A percentile compares a stretch with the other conserved stretches of the same genome.
Conservation (phyloP, 805 yeast species). For the Pichia insulana region DNA sequence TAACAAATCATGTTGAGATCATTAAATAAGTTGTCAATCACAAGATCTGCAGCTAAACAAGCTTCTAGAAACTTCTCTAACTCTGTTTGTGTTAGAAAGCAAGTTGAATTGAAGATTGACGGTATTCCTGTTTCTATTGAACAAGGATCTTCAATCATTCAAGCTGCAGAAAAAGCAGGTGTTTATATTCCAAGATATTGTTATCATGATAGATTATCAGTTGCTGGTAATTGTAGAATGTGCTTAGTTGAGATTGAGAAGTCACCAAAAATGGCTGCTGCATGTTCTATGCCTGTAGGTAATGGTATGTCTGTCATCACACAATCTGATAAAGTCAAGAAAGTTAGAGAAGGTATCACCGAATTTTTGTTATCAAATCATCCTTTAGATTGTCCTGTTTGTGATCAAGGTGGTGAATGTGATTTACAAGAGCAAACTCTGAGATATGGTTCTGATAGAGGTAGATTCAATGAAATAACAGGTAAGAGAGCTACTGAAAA, state of each 20-base stretch:
- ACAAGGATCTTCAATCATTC: slow-evolving; percentile 81
- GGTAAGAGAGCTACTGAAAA: slow-evolving; percentile 89
- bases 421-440: slow-evolving; percentile 82
- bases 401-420: slow-evolving; percentile 94
- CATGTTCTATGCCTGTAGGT: slow-evolving; percentile 89
- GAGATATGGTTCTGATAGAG: slow-evolving; percentile 79
- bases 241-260: slow-evolving; percentile 84
- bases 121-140: slow-evolving; percentile 71
- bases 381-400: slow-evolving; percentile 86
- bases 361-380: slow-evolving; percentile 84
- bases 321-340: slow-evolving; percentile 64
- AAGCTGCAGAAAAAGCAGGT: slow-evolving; percentile 89
- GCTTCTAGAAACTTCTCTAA: slow-evolving; percentile 11
- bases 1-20: slow-evolving; percentile 13
- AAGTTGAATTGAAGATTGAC: slow-evolving; percentile 42
- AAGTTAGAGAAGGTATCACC: slow-evolving; percentile 84
- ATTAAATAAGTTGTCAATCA: slow-evolving; percentile 8
- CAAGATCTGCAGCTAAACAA: slow-evolving; percentile 8
- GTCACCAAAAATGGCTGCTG: slow-evolving; percentile 83
- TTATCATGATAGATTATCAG: slow-evolving; percentile 82
- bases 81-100: slow-evolving; percentile 11
- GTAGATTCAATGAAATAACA: slow-evolving; percentile 69
- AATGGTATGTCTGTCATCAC: slow-evolving; percentile 84
- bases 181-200: slow-evolving; percentile 83
- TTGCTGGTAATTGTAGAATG: slow-evolving; percentile 93